Evolutionary conservation across 2,329 filamentous ascomycete species (phyloP).

Genomic region (Diaporthe citrichinensis): DNA sequence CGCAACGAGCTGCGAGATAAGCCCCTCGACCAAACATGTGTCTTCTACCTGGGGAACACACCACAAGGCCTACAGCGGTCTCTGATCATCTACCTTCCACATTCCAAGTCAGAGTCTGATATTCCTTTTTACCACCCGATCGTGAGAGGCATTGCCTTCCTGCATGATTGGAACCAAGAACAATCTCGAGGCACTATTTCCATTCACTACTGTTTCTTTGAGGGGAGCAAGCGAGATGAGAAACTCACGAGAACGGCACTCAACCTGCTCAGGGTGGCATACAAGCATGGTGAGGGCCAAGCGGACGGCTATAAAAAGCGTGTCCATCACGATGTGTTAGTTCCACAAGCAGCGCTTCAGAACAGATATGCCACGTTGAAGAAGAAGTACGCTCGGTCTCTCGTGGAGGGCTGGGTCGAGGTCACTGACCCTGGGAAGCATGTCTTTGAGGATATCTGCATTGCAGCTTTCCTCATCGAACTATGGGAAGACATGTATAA

Average conservation of each 20-base stretch:
- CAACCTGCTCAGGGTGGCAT: constrained; percentile 75
- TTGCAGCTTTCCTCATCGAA: constrained; percentile 93
- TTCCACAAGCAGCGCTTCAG: constrained; percentile 84
- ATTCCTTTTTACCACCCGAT: constrained; percentile 92
- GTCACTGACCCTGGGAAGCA: constrained; percentile 90
- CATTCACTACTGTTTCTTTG: constrained; percentile 72
- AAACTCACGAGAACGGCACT: constrained; percentile 78
- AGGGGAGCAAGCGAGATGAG: constrained; percentile 48
- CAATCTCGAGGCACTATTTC: constrained; percentile 65
- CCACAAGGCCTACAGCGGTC: constrained; percentile 55
- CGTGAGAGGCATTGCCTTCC: constrained; percentile 80
- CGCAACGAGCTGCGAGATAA: constrained; percentile 83
- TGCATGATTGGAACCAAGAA: constrained; percentile 74
- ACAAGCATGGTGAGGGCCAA: constrained; percentile 80
- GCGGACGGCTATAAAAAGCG: constrained; percentile 81
- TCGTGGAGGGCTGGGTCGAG: constrained; percentile 87
- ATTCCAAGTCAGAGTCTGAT: constrained; percentile 71
- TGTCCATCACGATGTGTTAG: constrained; percentile 85
- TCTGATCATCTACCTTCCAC: constrained; percentile 84
- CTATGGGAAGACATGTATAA: constrained; percentile 89
- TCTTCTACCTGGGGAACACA: constrained; percentile 68
- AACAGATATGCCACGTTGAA: constrained; percentile 88
- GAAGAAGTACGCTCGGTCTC: constrained; percentile 77
- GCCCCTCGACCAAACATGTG: constrained; percentile 85
- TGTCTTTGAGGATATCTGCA: constrained; percentile 93